These are phyloP conservation scores for Hamigera avellanea DNA, from an alignment of 495 filamentous ascomycete species.

Conservation along the genomic window DNA sequence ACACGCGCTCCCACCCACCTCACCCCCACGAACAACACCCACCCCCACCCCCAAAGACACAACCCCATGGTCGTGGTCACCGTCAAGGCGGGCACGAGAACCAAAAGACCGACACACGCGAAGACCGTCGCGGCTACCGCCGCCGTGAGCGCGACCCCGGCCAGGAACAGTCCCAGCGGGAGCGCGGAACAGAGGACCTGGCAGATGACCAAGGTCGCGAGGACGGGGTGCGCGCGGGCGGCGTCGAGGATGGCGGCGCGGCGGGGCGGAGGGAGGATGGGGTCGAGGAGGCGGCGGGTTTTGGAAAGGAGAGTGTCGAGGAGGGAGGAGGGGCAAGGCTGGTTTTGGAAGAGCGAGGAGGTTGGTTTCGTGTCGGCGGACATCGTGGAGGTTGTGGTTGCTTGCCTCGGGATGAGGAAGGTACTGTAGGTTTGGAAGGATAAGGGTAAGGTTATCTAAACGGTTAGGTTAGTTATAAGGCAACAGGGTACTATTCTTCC, in stretches of 20 bases:
- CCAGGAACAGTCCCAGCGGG: constrained; percentile 50
- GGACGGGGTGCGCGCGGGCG: constrained; percentile 6
- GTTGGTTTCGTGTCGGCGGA: too few species aligned
- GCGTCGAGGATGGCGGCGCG: neutral
- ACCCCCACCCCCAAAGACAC: constrained; percentile 52
- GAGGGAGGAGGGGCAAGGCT: too few species aligned
- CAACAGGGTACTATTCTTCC: too few species aligned
- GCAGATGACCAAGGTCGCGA: constrained; percentile 37
- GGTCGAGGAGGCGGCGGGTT: neutral
- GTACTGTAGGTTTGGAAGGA: too few species aligned
- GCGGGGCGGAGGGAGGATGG: neutral
- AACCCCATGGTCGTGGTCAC: constrained; percentile 42
- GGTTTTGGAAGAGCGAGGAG: too few species aligned
- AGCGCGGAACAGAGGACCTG: constrained; percentile 45
- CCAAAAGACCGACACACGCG: constrained; percentile 48
- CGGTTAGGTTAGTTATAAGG: too few species aligned
- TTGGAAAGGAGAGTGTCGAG: too few species aligned
- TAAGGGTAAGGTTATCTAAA: too few species aligned
- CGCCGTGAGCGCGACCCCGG: constrained; percentile 38
- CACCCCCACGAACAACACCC: constrained; percentile 28
- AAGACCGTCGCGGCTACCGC: constrained; percentile 39
- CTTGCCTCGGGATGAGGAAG: too few species aligned
- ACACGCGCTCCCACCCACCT: neutral
- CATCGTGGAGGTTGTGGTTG: too few species aligned
- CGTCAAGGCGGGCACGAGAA: constrained; percentile 53